phyloP scores from a whole-genome alignment of 257 asterid genomes.

The Catharanthus roseus region DNA sequence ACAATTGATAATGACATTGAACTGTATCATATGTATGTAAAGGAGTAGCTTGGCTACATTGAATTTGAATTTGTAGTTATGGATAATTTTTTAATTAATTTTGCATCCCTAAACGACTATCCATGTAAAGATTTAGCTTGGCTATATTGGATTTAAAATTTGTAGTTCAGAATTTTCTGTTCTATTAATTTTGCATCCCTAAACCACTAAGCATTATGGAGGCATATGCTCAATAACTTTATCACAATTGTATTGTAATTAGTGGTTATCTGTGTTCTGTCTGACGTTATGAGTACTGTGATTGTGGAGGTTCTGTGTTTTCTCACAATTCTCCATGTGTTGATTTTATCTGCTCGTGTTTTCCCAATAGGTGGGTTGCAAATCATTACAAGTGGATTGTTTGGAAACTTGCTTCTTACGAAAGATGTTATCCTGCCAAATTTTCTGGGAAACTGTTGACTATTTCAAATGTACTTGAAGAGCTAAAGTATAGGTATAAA shows the following conservation, averaged over 20 bases:
- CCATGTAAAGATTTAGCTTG: not conserved
- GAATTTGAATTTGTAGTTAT: not conserved
- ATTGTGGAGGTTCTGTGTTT: not conserved
- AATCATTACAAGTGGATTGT: conserved; percentile 95
- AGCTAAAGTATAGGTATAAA: conserved; percentile 67
- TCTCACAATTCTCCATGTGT: not conserved
- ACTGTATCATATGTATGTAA: not conserved
- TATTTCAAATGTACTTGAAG: conserved; percentile 76
- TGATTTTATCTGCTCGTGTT: conserved; percentile 9
- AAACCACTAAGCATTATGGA: not conserved
- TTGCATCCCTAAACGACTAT: not conserved
- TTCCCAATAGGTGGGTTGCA: conserved; percentile 63
- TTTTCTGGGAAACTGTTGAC: conserved; percentile 67
- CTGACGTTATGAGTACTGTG: not conserved
- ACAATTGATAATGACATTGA: not conserved
- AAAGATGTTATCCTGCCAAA: conserved; percentile 72
- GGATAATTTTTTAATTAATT: too few relatives aligned
- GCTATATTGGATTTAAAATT: not conserved
- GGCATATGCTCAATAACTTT: not conserved
- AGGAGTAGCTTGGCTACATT: not conserved
- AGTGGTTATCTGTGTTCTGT: not conserved
- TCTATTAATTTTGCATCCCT: not conserved
- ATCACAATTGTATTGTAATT: not conserved
- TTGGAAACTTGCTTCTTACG: conserved; percentile 90
- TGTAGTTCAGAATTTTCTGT: not conserved